Base-by-base conservation (phyloP, 768 basidiomycete species). In the Tremella fuciformis region DNA sequence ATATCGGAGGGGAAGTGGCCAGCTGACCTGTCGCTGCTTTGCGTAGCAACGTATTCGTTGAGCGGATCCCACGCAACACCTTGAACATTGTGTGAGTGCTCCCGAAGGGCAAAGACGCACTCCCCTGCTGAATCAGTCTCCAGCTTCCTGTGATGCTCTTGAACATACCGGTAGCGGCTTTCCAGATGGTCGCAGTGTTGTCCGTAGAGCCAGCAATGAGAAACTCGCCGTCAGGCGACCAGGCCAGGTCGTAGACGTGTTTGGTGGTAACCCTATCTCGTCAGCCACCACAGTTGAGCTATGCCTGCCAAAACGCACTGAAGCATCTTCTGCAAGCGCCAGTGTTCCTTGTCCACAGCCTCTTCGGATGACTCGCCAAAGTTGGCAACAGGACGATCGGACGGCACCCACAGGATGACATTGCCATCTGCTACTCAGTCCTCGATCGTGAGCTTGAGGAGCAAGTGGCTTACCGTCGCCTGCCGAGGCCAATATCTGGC, bases 51-150 rank as follows among this genome's bases (percentile, higher is more conserved):
- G 73, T 88, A 98, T 76, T 96, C 91, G 75, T 94, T 92, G 67
- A 96, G 78, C 1, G 96, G 96, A 65, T 99, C 96, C 96, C 96
- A 99, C 0, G 94, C 90, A 25, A 98, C 96, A 8, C 96, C 96
- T 80, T 99, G 96, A 0, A 99, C 96, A 73, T 89, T 97, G 77
- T 98, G 94, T 34, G 83, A 85, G 77, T 99, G 96, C 70, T 98
- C 94, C 0, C 89, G 87, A 60, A 69, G 24, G 37, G 61, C 50
- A 42, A 65, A 62, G 38, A 69, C 70, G 41, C 70, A 71, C 68
- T 71, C 70, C 24, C 69, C 72, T 74, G 49, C 13, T 18, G 18
- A 2, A 40, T 70, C 53, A 66, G 64, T 58, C 47, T 48, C 11
- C 29, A 13, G 25, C 21, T 4, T 34, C 15, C 7, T 8, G 8